phyloP scores from a whole-genome alignment of 129 eudicot species.

The Pseudognaphalium luteoalbum region DNA sequence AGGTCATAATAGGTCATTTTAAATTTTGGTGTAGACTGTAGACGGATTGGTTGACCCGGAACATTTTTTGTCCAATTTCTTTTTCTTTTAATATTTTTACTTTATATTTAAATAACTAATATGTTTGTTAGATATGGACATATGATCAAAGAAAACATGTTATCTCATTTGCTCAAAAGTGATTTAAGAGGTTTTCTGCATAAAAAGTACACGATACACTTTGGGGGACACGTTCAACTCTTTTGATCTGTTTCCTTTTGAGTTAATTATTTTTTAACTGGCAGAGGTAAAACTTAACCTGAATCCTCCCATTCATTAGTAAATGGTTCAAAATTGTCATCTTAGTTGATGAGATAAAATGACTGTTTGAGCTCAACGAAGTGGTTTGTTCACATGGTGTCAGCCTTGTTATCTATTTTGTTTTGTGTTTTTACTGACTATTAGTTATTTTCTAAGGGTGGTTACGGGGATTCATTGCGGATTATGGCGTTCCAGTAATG shows the following conservation, averaged over 20 bases:
- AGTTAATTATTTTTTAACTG: neutral
- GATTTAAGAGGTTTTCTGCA: no score
- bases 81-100: neutral
- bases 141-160: no score
- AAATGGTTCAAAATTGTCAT: neutral
- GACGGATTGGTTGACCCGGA: neutral
- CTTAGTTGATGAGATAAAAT: conserved; percentile 8
- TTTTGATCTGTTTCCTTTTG: neutral
- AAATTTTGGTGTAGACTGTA: neutral
- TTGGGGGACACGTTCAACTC: neutral
- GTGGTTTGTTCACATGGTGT: neutral
- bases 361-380: neutral
- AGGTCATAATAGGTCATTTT: neutral
- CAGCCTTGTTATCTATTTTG: neutral
- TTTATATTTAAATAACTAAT: neutral
- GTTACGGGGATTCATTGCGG: conserved; percentile 89
- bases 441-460: conserved; percentile 53
- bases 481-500: conserved; percentile 95
- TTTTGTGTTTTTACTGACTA: conserved; percentile 25
- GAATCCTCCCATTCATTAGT: neutral
- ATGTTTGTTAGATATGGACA: neutral
- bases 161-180: no score
- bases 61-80: neutral
- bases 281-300: neutral
- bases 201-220: neutral